Conservation (phyloP, 495 filamentous ascomycete genomes). For the Hypoxylon fragiforme region DNA sequence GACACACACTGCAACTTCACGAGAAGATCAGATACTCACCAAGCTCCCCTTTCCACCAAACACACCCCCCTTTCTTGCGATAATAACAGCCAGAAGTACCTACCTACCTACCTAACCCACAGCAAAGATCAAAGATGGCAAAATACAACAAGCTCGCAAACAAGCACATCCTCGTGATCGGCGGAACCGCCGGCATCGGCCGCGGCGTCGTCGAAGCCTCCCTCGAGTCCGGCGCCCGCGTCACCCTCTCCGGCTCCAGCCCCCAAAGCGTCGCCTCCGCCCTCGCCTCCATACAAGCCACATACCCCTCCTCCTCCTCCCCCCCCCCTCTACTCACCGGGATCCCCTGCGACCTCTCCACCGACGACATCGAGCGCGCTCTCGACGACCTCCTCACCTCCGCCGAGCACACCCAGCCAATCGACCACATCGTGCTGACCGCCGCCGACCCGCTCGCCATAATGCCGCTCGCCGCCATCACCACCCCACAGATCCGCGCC, state of each 20-base stretch:
- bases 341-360: constrained; percentile 56
- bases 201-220: constrained; percentile 55
- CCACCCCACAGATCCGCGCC: constrained; percentile 41
- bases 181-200: constrained; percentile 61
- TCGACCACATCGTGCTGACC: constrained; percentile 68
- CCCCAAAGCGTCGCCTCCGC: constrained; percentile 45
- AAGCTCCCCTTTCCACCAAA: not conserved
- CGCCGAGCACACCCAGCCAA: constrained; percentile 34
- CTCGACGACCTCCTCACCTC: constrained; percentile 51
- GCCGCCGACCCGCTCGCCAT: constrained; percentile 53
- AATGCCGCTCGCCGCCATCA: constrained; percentile 42
- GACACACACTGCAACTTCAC: not conserved
- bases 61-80: not conserved
- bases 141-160: constrained; percentile 47
- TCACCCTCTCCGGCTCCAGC: constrained; percentile 60
- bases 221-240: constrained; percentile 52
- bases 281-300: constrained; percentile 41
- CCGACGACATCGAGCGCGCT: constrained; percentile 46
- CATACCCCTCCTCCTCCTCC: constrained; percentile 32
- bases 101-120: not conserved
- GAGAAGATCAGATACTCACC: no score
- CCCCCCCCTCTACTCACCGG: constrained; percentile 38
- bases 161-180: constrained; percentile 56
- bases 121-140: constrained; percentile 27
- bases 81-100: no score